Evolutionary conservation across 2,329 filamentous ascomycete species (phyloP).

Genomic region (Ceratocystis ficicola): DNA sequence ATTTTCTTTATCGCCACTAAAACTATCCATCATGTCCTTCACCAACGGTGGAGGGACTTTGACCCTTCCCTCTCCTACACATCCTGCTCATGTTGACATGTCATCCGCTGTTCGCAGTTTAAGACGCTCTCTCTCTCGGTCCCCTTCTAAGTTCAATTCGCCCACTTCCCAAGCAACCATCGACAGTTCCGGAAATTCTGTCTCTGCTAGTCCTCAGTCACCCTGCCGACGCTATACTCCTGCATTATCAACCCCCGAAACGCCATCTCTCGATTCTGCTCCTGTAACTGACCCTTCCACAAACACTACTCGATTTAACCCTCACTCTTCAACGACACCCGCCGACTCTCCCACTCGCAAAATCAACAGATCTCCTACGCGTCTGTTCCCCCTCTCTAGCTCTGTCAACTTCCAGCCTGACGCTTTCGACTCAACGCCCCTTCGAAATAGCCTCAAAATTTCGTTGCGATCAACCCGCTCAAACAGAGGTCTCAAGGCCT

Average conservation of each 20-base stretch:
- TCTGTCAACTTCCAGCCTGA: constrained; percentile 41
- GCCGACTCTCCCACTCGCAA: constrained; percentile 25
- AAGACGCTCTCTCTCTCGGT: constrained; percentile 77
- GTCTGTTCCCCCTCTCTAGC: constrained; percentile 19
- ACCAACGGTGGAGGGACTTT: constrained; percentile 56
- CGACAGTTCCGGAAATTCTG: constrained; percentile 43
- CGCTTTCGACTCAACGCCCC: constrained; percentile 42
- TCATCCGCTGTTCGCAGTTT: constrained; percentile 71
- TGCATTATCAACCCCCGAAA: constrained; percentile 20
- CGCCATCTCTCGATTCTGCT: constrained; percentile 15
- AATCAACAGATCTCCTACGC: constrained; percentile 20
- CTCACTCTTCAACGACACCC: constrained; percentile 15
- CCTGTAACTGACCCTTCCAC: not conserved
- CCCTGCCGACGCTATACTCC: constrained; percentile 36
- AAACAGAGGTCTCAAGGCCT: constrained; percentile 37
- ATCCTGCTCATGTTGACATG: constrained; percentile 70
- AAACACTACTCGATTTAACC: constrained; percentile 13
- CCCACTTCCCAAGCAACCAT: constrained; percentile 16
- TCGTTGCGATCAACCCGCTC: constrained; percentile 51
- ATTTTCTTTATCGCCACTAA: constrained; percentile 7
- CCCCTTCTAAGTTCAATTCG: constrained; percentile 67
- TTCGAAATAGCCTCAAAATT: constrained; percentile 48
- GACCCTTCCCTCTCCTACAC: constrained; percentile 76
- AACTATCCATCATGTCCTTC: constrained; percentile 40
- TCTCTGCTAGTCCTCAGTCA: constrained; percentile 41